Evolutionary conservation across 352 stramenopile genomes (phyloP), one percentile per base, ranked within the genome.

Genomic region (Phytophthora hybrid): DNA sequence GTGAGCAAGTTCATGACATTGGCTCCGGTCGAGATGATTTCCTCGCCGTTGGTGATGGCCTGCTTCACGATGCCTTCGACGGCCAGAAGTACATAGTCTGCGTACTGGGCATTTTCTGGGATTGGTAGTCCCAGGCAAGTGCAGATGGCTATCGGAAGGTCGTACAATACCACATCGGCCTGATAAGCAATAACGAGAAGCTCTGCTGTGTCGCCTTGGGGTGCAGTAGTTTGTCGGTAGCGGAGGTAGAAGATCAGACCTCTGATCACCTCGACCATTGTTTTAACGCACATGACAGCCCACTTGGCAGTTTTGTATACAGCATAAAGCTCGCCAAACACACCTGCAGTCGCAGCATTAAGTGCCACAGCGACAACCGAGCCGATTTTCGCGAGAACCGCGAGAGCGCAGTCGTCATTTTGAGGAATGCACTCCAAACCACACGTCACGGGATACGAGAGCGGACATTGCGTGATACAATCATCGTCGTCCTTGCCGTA

Each of bases 351-450:
- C 5, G 67, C 72, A 3, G 41, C 29, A 41, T 79, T 79, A 0
- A 79, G 21, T 8, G 72, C 72, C 52, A 76, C 72, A 34, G 52
- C 41, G 5, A 69, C 34, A 9, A 76, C 72, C 1, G 73, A 69
- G 5, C 51, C 60, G 16, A 72, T 76, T 21, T 79, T 79, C 3
- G 57, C 1, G 8, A 76, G 57, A 34, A 67, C 23, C 0, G 53
- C 59, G 0, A 76, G 29, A 1, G 63, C 58, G 37, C 71, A 78
- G 23, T 78, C 59, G 44, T 75, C 61, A 31, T 78, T 78, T 49
- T 76, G 72, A 54, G 73, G 73, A 56, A 79, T 64, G 19, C 73
- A 79, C 39, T 79, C 72, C 44, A 76, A 26, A 4, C 32, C 63
- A 63, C 73, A 79, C 16, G 29, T n/a, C 44, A 79, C 66, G 3